phyloP scores from a whole-genome alignment of 345 rosid species.

The Iberis pinnata region DNA sequence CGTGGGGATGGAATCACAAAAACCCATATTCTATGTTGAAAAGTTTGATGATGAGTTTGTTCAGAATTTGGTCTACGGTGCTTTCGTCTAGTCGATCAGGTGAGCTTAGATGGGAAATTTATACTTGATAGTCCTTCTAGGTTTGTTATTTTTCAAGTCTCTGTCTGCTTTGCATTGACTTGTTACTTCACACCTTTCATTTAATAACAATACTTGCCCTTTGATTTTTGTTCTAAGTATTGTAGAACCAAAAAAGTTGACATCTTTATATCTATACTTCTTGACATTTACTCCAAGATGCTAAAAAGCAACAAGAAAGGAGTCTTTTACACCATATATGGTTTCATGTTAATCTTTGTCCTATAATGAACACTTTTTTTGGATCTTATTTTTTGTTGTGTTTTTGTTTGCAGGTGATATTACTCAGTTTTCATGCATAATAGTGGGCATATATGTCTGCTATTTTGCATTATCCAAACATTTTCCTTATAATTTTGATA shows the following conservation, averaged over 20 bases:
- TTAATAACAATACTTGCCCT: too few relatives aligned
- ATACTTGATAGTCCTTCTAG: constrained; percentile 75
- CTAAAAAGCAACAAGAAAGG: constrained; percentile 76
- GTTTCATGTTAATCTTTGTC: too few relatives aligned
- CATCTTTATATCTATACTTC: constrained; percentile 78
- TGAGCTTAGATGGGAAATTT: constrained; percentile 85
- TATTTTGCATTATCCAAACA: too few relatives aligned
- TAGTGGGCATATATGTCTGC: too few relatives aligned
- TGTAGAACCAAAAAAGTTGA: constrained; percentile 86
- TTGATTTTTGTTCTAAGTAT: constrained; percentile 10
- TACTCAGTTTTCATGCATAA: too few relatives aligned
- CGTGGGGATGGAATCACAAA: constrained; percentile 45
- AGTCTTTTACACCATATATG: constrained; percentile 36
- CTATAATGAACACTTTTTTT: neutral
- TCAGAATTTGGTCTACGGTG: constrained; percentile 66
- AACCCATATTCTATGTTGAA: constrained; percentile 42
- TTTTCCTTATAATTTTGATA: too few relatives aligned
- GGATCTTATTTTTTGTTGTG: neutral
- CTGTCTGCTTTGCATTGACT: neutral
- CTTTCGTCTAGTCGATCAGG: constrained; percentile 98
- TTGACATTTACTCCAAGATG: constrained; percentile 89
- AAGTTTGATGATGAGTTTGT: constrained; percentile 51
- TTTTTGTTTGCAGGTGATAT: constrained; percentile 41
- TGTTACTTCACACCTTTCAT: too few relatives aligned
- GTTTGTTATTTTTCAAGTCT: constrained; percentile 24